Conservation (phyloP, 2,329 filamentous ascomycete genomes). For the Juglanconis sp. region DNA sequence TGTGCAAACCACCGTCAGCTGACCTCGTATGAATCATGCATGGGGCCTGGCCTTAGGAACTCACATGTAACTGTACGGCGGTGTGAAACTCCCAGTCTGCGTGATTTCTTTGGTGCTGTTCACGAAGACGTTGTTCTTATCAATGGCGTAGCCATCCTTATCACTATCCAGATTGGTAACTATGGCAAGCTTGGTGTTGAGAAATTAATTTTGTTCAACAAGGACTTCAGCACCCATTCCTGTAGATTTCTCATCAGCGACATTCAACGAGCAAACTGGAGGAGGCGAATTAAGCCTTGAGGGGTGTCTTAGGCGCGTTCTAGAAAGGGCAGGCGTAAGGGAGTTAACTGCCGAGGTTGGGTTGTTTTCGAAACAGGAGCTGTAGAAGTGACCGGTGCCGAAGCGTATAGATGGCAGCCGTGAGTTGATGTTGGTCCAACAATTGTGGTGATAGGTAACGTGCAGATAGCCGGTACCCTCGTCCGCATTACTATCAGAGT, state of each 20-base stretch:
- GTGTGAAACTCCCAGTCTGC: conserved; percentile 29
- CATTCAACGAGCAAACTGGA: background rate
- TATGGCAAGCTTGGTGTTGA: conserved; percentile 39
- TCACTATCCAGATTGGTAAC: conserved; percentile 42
- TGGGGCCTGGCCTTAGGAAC: conserved; percentile 7
- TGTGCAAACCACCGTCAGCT: background rate
- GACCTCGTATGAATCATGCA: background rate
- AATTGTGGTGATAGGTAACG: conserved; percentile 49
- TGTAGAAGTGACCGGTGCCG: conserved; percentile 48
- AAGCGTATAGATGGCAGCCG: conserved; percentile 47
- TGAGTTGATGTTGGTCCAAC: conserved; percentile 43
- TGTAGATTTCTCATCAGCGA: background rate
- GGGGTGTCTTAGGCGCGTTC: too few relatives aligned
- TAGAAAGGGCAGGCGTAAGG: conserved; percentile 25
- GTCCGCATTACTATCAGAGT: conserved; percentile 54
- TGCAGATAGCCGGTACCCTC: conserved; percentile 40
- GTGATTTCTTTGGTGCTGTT: conserved; percentile 32
- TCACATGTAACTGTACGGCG: conserved; percentile 36
- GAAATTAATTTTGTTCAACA: conserved; percentile 49
- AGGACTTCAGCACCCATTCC: conserved; percentile 46
- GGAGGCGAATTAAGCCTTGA: too few relatives aligned
- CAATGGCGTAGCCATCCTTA: conserved; percentile 41
- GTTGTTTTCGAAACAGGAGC: conserved; percentile 42
- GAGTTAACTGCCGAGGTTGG: conserved; percentile 50
- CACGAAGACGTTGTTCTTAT: conserved; percentile 43